phyloP scores from a whole-genome alignment of 345 rosid genomes.

The Boechera stricta region DNA sequence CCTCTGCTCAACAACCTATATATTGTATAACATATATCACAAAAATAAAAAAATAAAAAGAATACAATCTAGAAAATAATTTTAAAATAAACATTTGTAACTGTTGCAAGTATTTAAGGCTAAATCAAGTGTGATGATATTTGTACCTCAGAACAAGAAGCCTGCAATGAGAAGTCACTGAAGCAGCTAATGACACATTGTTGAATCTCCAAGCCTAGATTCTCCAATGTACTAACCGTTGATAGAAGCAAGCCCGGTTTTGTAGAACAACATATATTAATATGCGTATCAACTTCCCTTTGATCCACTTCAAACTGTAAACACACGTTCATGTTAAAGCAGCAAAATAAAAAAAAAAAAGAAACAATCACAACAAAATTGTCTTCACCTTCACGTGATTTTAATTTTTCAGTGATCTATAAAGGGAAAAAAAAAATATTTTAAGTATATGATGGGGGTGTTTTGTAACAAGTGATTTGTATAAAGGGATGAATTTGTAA shows the following conservation, averaged over 20 bases:
- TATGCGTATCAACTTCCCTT: constrained; percentile 49
- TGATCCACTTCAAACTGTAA: constrained; percentile 67
- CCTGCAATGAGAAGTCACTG: constrained; percentile 80
- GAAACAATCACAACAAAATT: neutral
- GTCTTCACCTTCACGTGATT: neutral
- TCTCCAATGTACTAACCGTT: constrained; percentile 75
- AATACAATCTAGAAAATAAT: neutral
- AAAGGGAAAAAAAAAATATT: neutral
- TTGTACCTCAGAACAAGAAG: constrained; percentile 78
- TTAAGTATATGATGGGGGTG: neutral
- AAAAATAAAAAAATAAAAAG: neutral
- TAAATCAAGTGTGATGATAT: neutral
- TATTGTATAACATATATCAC: neutral
- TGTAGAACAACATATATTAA: constrained; percentile 70
- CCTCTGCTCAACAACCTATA: constrained; percentile 53
- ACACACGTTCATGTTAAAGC: neutral
- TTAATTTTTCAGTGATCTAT: neutral
- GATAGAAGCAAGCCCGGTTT: constrained; percentile 75
- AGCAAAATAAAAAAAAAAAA: neutral
- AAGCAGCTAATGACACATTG: constrained; percentile 83
- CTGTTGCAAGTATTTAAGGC: neutral
- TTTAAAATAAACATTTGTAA: neutral
- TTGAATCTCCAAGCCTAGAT: constrained; percentile 76
- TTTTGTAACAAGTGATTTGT: neutral
- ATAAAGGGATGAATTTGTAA: neutral